Evolutionary conservation across 768 basidiomycete genomes (phyloP), one percentile per base, ranked within the genome.

Genomic region (Leccinum truebloodii): DNA sequence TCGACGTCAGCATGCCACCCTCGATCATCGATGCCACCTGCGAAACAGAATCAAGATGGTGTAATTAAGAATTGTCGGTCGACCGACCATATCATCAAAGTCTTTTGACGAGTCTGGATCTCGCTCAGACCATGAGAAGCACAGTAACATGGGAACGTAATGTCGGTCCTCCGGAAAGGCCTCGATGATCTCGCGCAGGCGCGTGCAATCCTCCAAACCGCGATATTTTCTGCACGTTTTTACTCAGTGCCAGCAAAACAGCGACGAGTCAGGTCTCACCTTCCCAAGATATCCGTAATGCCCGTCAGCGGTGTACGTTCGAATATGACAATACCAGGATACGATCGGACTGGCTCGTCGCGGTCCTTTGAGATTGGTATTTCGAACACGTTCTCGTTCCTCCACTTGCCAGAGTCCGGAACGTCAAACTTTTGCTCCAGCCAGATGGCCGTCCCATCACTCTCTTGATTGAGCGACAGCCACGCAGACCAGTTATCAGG

Each of bases 391-490:
- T 70, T 71, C 60, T 87, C 87, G 16, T 80, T 78, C 6, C 75
- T 73, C 89, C 89, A 90, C 41, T 74, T 61, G 3, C 89, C 89
- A 3, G 87, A 87, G 6, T 76, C 71, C 0, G 87, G 87, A 13
- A 90, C 79, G 63, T 86, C 80, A 61, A 92, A 91, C 72, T 93
- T 93, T 64, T 80, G 79, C 67, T 91, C 86, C 46, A 92, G 66
- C 90, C 90, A 92, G 41, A 91, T 90, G 3, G 89, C 89, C 8
- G 90, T 92, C 20, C 83, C 84, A 65, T 91, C 89, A 64, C 80
- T 85, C 59, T 86, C 86, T 13, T 84, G 83, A 67, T 92, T 91
- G 66, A 84, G 78, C 3, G 90, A 89, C n/a, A 92, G 69, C 90
- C 90, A 92, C 41, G 85, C 72, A 26, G 80, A 78, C 87, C 88